Conservation (phyloP, 2,329 filamentous ascomycete genomes). For the Exserohilum rostratum region DNA sequence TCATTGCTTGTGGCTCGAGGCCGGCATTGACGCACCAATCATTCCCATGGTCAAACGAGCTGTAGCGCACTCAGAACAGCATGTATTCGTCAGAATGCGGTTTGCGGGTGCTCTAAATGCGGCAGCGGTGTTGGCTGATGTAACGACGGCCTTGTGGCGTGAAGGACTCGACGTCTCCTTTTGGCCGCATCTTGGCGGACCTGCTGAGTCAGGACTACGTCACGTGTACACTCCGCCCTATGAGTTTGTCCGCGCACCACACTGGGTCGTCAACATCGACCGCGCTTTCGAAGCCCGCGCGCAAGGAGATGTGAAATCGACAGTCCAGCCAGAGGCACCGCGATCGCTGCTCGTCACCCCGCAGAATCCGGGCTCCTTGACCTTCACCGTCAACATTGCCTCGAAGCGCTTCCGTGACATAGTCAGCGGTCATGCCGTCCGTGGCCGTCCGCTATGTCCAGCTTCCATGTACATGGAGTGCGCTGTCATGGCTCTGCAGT, state of each 20-base stretch:
- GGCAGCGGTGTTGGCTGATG: neutral
- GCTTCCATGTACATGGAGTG: conserved; percentile 7
- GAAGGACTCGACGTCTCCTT: neutral
- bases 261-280: neutral
- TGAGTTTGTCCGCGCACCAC: neutral
- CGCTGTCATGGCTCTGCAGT: conserved; percentile 2
- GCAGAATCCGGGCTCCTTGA: neutral
- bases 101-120: neutral
- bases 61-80: neutral
- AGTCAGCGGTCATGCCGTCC: conserved; percentile 4
- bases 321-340: neutral
- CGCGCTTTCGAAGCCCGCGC: neutral
- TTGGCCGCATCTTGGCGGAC: neutral
- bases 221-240: neutral
- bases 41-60: conserved; percentile 30
- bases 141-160: neutral
- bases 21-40: conserved; percentile 29
- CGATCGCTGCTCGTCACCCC: neutral
- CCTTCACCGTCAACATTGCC: conserved; percentile 4
- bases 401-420: conserved; percentile 1
- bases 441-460: neutral
- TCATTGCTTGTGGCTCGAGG: conserved; percentile 27
- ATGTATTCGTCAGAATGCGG: neutral
- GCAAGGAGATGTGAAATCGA: neutral
- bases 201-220: conserved; percentile 1